Conservation (phyloP, 2,329 filamentous ascomycete species). For the Sarocladium oryzae region DNA sequence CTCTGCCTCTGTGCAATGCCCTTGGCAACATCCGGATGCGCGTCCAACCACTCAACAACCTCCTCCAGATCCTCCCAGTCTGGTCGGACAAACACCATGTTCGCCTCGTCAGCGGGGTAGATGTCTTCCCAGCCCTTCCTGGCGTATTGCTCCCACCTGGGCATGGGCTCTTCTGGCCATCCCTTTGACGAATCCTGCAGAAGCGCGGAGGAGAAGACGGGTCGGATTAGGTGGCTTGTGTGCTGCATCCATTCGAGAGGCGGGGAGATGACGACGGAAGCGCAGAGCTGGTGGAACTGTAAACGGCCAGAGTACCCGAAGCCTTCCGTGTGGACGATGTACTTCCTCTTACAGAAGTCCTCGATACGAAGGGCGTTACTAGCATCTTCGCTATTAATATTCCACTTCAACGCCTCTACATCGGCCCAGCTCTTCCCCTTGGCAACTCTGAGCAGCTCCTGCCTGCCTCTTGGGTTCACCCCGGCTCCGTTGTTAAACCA, state of each 20-base stretch:
- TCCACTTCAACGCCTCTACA: conserved; percentile 35
- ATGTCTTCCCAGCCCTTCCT: conserved; percentile 30
- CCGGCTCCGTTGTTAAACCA: conserved; percentile 39
- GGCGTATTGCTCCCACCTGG: conserved; percentile 7
- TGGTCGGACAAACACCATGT: conserved; percentile 42
- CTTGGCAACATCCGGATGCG: conserved; percentile 34
- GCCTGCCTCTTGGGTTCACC: conserved; percentile 30
- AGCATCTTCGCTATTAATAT: conserved; percentile 23
- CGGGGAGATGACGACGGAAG: conserved; percentile 39
- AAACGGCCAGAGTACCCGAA: conserved; percentile 47
- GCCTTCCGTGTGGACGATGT: conserved; percentile 47
- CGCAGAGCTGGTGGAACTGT: conserved; percentile 44
- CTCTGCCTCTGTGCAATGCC: conserved; percentile 42
- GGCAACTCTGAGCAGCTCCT: conserved; percentile 30
- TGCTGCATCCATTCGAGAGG: conserved; percentile 44
- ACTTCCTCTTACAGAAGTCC: conserved; percentile 45
- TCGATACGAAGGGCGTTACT: conserved; percentile 40
- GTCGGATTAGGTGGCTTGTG: conserved; percentile 39
- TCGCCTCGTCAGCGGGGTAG: conserved; percentile 30
- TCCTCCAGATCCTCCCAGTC: conserved; percentile 46
- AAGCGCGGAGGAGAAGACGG: conserved; percentile 33
- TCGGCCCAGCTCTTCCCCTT: conserved; percentile 39
- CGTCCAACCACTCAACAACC: conserved; percentile 38
- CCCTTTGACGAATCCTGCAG: conserved; percentile 5
- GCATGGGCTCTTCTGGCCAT: not conserved